phyloP scores from a whole-genome alignment of 306 rosid genomes.

The Sophora flavescens region DNA sequence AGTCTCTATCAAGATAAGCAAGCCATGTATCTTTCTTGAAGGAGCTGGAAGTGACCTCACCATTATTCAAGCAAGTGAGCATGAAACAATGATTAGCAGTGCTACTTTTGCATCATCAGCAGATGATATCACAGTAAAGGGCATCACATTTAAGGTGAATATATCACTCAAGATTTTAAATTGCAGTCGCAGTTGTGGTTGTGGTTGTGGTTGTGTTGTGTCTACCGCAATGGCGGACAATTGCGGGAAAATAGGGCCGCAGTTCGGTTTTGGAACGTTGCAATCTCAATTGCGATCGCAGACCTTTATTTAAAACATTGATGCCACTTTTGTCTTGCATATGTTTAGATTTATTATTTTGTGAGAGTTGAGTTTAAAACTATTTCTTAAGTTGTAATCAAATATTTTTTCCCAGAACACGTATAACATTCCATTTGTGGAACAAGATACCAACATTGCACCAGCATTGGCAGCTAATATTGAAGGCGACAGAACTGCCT shows the following conservation, averaged over 20 bases:
- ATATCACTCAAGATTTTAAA: not conserved
- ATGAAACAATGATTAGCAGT: not conserved
- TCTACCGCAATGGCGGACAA: too few species aligned
- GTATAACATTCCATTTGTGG: not conserved
- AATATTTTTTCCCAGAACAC: slow-evolving; percentile 41
- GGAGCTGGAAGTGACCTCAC: slow-evolving; percentile 22
- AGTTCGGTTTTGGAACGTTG: too few species aligned
- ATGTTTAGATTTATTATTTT: not conserved
- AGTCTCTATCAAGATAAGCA: not conserved
- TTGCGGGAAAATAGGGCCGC: too few species aligned
- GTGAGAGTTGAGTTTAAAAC: not conserved
- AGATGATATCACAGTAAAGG: slow-evolving; percentile 28
- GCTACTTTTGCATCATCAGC: slow-evolving; percentile 38
- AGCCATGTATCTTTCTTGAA: slow-evolving; percentile 40
- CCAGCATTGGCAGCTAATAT: slow-evolving; percentile 48
- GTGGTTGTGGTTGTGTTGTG: too few species aligned
- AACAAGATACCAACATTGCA: not conserved
- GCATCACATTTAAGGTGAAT: slow-evolving; percentile 35
- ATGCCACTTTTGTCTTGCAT: not conserved
- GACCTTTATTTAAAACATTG: too few species aligned
- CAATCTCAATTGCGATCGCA: too few species aligned
- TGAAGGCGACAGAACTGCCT: slow-evolving; percentile 47
- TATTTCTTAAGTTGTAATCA: not conserved
- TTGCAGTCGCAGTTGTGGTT: too few species aligned
- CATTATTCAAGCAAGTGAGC: not conserved